Conservation (phyloP, 192 early-diverging fungal species). For the Backusella tarrabulga region DNA sequence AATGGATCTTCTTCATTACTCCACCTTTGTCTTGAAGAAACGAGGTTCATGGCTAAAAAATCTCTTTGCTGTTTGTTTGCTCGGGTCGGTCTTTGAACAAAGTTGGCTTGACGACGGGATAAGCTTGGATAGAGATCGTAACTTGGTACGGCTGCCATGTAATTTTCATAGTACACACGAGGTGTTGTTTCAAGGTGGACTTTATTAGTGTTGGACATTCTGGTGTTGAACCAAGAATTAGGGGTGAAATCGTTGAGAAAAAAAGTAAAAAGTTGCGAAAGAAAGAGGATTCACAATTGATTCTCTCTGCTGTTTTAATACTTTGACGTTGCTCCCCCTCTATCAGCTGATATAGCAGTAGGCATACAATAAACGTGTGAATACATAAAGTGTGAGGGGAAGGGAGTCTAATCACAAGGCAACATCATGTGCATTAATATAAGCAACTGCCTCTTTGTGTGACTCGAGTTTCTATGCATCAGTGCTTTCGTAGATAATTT, state of each 20-base stretch:
- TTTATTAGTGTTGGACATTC: conserved; percentile 8
- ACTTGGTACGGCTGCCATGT: conserved; percentile 18
- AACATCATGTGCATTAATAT: conserved; percentile 7
- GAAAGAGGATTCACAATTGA: not conserved
- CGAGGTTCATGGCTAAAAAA: conserved; percentile 17
- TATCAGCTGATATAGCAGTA: not conserved
- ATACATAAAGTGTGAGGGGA: not conserved
- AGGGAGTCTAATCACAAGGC: not conserved
- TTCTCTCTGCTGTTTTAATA: not conserved
- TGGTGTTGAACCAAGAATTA: conserved; percentile 19
- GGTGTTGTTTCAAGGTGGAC: conserved; percentile 24
- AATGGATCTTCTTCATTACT: conserved; percentile 12
- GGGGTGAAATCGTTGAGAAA: not conserved
- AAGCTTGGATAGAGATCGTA: conserved; percentile 35
- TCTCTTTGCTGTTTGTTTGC: conserved; percentile 5
- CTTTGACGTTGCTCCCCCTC: conserved; percentile 6
- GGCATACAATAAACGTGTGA: conserved; percentile 12
- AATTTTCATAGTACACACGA: conserved; percentile 29
- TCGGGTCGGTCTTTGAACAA: conserved; percentile 15
- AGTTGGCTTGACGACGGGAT: conserved; percentile 25
- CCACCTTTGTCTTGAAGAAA: conserved; percentile 1
- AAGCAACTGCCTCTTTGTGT: not conserved
- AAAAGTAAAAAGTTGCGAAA: not conserved
- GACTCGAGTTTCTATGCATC: not conserved
- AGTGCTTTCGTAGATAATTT: not conserved